Percentiles rank a stretch among this genome's conserved stretches.
These are phyloP conservation scores for Alloascoidea hylecoeti DNA, from an alignment of 805 yeast species.

Conservation along the genomic window DNA sequence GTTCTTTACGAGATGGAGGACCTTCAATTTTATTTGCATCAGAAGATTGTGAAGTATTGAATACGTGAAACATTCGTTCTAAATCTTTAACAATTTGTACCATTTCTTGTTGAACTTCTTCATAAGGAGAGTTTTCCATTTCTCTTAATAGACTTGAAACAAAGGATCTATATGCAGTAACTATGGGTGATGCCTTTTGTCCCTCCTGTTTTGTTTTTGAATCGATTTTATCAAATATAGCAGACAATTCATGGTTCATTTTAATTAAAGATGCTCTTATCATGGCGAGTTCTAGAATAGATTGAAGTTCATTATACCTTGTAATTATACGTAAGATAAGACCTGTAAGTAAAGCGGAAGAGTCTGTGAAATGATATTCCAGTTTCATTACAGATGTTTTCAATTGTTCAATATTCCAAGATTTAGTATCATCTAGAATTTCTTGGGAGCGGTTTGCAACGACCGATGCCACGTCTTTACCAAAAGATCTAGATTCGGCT, in stretches of 20 bases:
- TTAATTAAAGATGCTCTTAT: slow-evolving; percentile 15
- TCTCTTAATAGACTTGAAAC: slow-evolving; percentile 13
- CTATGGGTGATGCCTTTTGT: slow-evolving; percentile 8
- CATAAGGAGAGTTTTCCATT: slow-evolving; percentile 13
- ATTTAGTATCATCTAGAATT: slow-evolving; percentile 10
- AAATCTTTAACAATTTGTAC: slow-evolving; percentile 16
- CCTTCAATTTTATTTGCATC: neutral
- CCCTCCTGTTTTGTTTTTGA: slow-evolving; percentile 3
- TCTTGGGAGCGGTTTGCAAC: slow-evolving; percentile 11
- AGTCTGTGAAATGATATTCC: slow-evolving; percentile 11
- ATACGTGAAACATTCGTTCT: slow-evolving; percentile 12
- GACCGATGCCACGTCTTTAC: slow-evolving; percentile 13
- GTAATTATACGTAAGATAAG: slow-evolving; percentile 15
- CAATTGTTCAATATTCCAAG: slow-evolving; percentile 14
- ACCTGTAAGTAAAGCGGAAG: slow-evolving; percentile 14
- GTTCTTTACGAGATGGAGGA: neutral
- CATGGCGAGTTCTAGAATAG: slow-evolving; percentile 14
- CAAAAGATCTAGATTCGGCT: slow-evolving; percentile 10
- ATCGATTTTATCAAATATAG: slow-evolving; percentile 7
- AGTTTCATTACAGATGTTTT: slow-evolving; percentile 12
- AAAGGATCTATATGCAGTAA: slow-evolving; percentile 13
- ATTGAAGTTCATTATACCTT: slow-evolving; percentile 12
- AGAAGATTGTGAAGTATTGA: neutral
- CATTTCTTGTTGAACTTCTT: slow-evolving; percentile 13
- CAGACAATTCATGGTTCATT: slow-evolving; percentile 15